Evolutionary conservation across 352 stramenopile species (phyloP).

Genomic region (Phytophthora sp.): DNA sequence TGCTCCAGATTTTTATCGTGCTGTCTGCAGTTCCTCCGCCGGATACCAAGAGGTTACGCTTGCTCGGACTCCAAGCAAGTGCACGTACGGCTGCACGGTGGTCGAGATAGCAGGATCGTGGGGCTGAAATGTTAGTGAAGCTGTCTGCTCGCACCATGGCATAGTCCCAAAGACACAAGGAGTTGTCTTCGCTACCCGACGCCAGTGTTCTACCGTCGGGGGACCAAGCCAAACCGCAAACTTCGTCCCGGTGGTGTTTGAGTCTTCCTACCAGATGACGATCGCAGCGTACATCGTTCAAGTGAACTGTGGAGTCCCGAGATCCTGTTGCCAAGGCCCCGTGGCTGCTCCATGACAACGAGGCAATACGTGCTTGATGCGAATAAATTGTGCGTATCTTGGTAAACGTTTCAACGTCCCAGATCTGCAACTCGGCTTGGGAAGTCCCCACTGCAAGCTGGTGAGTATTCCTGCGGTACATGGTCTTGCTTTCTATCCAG

Average conservation of each 20-base stretch:
- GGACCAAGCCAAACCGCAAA: slow-evolving; percentile 96
- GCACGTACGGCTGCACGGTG: slow-evolving; percentile 97
- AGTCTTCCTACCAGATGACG: slow-evolving; percentile 78
- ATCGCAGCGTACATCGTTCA: slow-evolving; percentile 42
- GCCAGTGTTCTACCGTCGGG: slow-evolving; percentile 93
- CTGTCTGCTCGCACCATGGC: slow-evolving; percentile 4
- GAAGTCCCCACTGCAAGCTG: slow-evolving; percentile 95
- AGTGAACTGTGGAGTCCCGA: slow-evolving; percentile 90
- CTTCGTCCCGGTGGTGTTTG: slow-evolving; percentile 91
- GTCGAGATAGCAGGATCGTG: slow-evolving; percentile 75
- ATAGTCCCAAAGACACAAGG: slow-evolving; percentile 93
- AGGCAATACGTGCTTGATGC: slow-evolving; percentile 89
- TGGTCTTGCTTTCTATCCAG: slow-evolving; percentile 65
- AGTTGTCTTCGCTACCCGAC: slow-evolving; percentile 96
- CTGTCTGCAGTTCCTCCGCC: slow-evolving; percentile 95
- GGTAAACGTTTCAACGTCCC: slow-evolving; percentile 89
- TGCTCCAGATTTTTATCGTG: slow-evolving; percentile 98
- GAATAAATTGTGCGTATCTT: slow-evolving; percentile 90
- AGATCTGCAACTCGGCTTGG: slow-evolving; percentile 92
- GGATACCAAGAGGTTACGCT: slow-evolving; percentile 93
- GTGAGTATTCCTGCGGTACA: neutral
- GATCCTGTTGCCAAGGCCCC: slow-evolving; percentile 90
- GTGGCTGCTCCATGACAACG: slow-evolving; percentile 91
- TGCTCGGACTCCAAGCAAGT: slow-evolving; percentile 96
- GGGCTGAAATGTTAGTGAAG: neutral